Evolutionary conservation across 352 stramenopile genomes (phyloP).

Genomic region (Salisapilia sapeloensis): DNA sequence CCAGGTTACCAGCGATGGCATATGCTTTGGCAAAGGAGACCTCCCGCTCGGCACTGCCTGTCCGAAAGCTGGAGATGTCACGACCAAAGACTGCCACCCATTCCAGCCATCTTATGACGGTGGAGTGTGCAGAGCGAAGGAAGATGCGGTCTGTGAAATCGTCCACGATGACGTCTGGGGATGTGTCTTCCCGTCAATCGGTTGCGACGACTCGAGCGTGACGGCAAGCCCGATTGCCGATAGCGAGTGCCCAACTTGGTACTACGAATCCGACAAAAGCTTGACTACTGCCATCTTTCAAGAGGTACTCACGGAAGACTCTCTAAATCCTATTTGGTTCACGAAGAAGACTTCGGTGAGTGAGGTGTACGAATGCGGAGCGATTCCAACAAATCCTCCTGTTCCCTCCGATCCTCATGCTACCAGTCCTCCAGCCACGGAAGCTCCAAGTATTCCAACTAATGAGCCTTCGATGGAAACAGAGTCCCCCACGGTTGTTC

Average conservation of each 20-base stretch:
- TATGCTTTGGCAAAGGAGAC: conserved; percentile 25
- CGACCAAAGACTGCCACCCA: conserved; percentile 17
- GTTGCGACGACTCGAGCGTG: neutral
- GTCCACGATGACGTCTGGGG: conserved; percentile 13
- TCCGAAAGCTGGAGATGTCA: conserved; percentile 19
- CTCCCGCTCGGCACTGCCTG: conserved; percentile 19
- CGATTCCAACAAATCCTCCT: too few relatives aligned
- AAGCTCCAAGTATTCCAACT: too few relatives aligned
- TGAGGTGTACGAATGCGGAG: conserved; percentile 10
- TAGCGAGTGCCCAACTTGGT: too few relatives aligned
- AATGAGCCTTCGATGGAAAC: too few relatives aligned
- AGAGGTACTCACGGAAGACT: too few relatives aligned
- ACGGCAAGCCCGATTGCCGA: neutral
- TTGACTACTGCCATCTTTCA: too few relatives aligned
- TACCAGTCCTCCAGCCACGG: too few relatives aligned
- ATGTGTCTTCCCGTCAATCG: conserved; percentile 11
- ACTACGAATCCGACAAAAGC: too few relatives aligned
- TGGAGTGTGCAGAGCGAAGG: conserved; percentile 11
- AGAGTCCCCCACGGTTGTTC: too few relatives aligned
- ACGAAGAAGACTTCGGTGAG: conserved; percentile 5
- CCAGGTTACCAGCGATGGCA: conserved; percentile 10
- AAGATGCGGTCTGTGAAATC: conserved; percentile 24
- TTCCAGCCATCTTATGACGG: conserved; percentile 18
- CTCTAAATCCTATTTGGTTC: too few relatives aligned
- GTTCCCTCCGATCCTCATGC: too few relatives aligned